Evolutionary conservation across 164 flowering plant species (phyloP).

Genomic region (Houttuynia cordata): DNA sequence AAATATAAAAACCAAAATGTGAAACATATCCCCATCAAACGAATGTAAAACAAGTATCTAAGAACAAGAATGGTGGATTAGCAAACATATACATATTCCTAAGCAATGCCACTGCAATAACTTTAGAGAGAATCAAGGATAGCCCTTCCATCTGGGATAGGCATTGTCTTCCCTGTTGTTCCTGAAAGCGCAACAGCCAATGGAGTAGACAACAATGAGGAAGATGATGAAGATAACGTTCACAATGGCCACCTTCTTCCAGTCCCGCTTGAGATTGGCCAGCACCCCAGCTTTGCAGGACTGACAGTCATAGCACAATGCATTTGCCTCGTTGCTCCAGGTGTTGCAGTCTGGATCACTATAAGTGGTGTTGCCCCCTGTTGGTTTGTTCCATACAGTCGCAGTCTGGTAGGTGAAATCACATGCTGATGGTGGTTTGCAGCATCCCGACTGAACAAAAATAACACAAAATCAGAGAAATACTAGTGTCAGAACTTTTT

Average conservation of each 20-base stretch:
- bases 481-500: background rate
- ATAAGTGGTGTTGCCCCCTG: background rate
- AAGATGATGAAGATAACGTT: conserved; percentile 32
- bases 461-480: background rate
- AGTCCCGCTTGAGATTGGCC: conserved; percentile 34
- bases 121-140: conserved; percentile 3
- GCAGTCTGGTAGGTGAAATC: conserved; percentile 26
- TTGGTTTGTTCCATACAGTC: conserved; percentile 19
- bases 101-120: too few relatives aligned
- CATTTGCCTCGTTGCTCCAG: conserved; percentile 21
- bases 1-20: too few relatives aligned
- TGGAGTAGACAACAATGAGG: conserved; percentile 35
- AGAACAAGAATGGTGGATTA: too few relatives aligned
- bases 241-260: conserved; percentile 41
- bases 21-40: too few relatives aligned
- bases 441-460: conserved; percentile 49
- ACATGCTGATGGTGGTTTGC: conserved; percentile 45
- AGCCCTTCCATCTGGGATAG: conserved; percentile 17
- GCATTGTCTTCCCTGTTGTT: conserved; percentile 34
- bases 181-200: conserved; percentile 51
- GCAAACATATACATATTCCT: too few relatives aligned
- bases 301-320: conserved; percentile 33
- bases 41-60: too few relatives aligned
- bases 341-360: conserved; percentile 20
- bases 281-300: conserved; percentile 51